A percentile compares a stretch with the other conserved stretches of the same genome.
phyloP scores from a whole-genome alignment of 129 eudicot species.

The Gnaphalium uliginosum region DNA sequence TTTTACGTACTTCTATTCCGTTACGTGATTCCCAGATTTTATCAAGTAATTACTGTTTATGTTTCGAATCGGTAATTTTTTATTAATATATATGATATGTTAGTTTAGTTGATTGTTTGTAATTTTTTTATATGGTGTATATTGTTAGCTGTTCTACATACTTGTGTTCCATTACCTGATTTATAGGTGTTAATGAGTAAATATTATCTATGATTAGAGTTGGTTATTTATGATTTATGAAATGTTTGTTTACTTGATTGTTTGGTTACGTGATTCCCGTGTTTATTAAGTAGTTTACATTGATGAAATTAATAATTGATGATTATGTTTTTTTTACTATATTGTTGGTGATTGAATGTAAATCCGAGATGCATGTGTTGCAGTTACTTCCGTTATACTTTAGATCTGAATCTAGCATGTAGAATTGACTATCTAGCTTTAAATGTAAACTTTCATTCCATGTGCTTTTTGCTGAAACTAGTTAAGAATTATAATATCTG shows the following conservation, averaged over 20 bases:
- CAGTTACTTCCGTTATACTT: not conserved
- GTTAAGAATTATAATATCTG: slow-evolving; percentile 11
- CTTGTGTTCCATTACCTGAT: not conserved
- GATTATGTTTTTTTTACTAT: not conserved
- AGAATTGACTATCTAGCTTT: not conserved
- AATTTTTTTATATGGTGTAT: not conserved
- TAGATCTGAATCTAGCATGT: slow-evolving; percentile 14
- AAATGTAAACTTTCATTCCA: slow-evolving; percentile 14
- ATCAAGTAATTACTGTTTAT: not conserved
- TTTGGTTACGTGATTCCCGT: not conserved
- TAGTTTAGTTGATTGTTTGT: slow-evolving; percentile 1
- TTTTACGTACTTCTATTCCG: not conserved
- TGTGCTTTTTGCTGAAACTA: slow-evolving; percentile 11
- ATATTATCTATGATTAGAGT: not conserved
- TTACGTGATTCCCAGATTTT: not conserved
- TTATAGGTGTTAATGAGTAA: not conserved
- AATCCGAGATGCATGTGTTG: not conserved
- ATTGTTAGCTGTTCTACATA: not conserved
- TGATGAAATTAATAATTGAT: not conserved
- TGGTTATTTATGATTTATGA: not conserved
- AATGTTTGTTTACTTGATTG: not conserved
- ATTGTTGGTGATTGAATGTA: not conserved
- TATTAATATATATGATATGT: not conserved
- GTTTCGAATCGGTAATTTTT: not conserved
- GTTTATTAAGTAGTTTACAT: not conserved